Evolutionary conservation across 2,329 filamentous ascomycete genomes (phyloP).

Genomic region (Nemania bipapillata): DNA sequence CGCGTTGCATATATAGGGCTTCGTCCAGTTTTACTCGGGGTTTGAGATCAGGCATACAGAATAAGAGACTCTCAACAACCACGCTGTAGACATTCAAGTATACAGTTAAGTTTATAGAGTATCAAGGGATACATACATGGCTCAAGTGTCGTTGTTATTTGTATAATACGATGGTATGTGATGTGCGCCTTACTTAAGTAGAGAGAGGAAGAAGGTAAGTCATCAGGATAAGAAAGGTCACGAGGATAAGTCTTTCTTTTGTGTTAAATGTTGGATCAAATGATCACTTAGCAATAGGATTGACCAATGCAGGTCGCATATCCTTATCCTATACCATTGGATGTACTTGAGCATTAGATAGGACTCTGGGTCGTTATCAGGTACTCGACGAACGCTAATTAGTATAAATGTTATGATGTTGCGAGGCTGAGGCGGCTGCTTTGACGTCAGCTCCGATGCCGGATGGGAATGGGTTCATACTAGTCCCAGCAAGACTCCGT

Average conservation of each 20-base stretch:
- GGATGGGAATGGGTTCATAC: constrained; percentile 8
- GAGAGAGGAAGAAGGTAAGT: no score
- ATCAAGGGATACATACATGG: background rate
- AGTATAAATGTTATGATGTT: background rate
- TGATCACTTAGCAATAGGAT: no score
- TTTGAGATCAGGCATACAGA: background rate
- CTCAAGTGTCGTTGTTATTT: no score
- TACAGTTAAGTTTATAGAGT: background rate
- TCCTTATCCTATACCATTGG: no score
- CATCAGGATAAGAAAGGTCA: no score
- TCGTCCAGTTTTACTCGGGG: background rate
- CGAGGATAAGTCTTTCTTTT: no score
- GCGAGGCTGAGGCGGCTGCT: constrained; percentile 28
- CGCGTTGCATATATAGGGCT: constrained; percentile 8
- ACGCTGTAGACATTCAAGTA: background rate
- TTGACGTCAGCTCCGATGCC: constrained; percentile 36
- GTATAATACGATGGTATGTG: no score
- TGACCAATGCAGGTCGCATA: no score
- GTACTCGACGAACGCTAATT: no score
- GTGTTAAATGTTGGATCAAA: background rate
- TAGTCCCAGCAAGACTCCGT: background rate
- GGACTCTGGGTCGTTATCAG: background rate
- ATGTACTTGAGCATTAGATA: background rate
- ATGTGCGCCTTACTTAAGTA: no score
- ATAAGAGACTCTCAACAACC: background rate